Evolutionary conservation across 805 yeast species (phyloP).

Genomic region (Metschnikowia amazonensis): DNA sequence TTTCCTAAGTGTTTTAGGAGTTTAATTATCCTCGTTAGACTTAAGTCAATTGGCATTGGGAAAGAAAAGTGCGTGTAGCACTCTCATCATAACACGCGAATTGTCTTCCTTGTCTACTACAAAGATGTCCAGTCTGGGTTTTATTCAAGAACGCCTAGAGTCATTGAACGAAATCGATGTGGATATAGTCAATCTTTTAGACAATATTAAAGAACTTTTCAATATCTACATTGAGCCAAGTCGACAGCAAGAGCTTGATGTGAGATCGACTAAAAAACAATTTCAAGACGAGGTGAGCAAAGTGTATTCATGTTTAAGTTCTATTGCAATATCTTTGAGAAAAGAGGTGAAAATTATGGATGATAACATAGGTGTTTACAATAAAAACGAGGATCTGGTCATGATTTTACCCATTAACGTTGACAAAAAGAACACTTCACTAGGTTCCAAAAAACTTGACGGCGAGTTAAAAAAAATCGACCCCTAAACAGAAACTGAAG

Average conservation of each 20-base stretch:
- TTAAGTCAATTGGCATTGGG: constrained; percentile 31
- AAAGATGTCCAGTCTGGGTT: constrained; percentile 13
- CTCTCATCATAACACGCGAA: background rate
- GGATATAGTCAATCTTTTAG: constrained; percentile 49
- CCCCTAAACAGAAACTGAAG: no score
- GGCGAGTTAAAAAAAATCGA: constrained; percentile 37
- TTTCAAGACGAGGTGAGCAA: constrained; percentile 43
- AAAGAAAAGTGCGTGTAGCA: constrained; percentile 8
- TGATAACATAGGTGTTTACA: constrained; percentile 48
- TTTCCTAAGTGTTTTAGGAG: constrained; percentile 49
- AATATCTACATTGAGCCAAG: constrained; percentile 36
- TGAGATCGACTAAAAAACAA: constrained; percentile 28
- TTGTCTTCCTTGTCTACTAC: background rate
- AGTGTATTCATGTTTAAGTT: constrained; percentile 54
- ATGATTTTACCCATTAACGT: constrained; percentile 65
- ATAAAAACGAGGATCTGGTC: constrained; percentile 40
- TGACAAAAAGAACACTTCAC: constrained; percentile 65
- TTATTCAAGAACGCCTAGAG: constrained; percentile 50
- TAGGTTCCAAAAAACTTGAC: constrained; percentile 55
- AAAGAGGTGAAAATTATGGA: constrained; percentile 65
- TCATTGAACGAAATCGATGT: constrained; percentile 50
- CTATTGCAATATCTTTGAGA: constrained; percentile 56
- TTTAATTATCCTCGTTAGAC: constrained; percentile 30
- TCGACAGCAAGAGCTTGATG: constrained; percentile 20
- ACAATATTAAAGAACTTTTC: constrained; percentile 45